Evolutionary conservation across 176 grass and related monocot genomes (phyloP), one percentile per base, ranked within the genome.

Genomic region (Secale cereale): DNA sequence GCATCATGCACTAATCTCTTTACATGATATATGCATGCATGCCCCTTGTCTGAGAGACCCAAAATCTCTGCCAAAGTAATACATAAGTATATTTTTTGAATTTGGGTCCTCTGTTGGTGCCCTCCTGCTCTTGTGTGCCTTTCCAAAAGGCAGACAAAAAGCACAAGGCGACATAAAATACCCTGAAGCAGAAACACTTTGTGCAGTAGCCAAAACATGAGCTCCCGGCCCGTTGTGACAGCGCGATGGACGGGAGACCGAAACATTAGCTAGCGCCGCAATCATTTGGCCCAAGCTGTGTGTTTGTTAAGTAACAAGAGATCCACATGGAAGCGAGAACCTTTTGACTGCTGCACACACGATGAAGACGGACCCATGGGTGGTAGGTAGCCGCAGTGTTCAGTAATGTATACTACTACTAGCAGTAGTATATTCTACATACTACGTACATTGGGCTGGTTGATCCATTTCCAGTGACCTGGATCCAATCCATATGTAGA

Each of bases 11-110:
- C 64, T 86, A 46, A 76, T 86, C 63, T 71, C 37, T 33, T 76
- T 65, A 52, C 37, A 25, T 74, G 50, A 76, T 89, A 76, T 89
- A 79, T 46, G 76, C 41, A 41, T 37, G 8, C 81, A 37, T 72
- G 75, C 63, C 30, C 23, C 39, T 81, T 69, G 43, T 88, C 75
- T 74, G 60, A 87, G 17, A 67, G 12, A 41, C 6, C 14, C 5
- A 43, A 72, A 72, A 8, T n/a, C 5, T 6, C 0, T 27, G 14
- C 22, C 33, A 83, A 88, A 78, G 63, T 48, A 5, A 76, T 2
- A 68, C 48, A 26, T 59, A 59, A n/a, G 22, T 46, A 37, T 41
- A 41, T 43, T 59, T 2, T 56, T 54, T 11, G 1, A 14, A 36
- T 84, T 68, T 48, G 30, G 15, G 1, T 8, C 22, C 12, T n/a